Conservation (phyloP, 805 yeast species). For the Sugiyamaella valdiviana region DNA sequence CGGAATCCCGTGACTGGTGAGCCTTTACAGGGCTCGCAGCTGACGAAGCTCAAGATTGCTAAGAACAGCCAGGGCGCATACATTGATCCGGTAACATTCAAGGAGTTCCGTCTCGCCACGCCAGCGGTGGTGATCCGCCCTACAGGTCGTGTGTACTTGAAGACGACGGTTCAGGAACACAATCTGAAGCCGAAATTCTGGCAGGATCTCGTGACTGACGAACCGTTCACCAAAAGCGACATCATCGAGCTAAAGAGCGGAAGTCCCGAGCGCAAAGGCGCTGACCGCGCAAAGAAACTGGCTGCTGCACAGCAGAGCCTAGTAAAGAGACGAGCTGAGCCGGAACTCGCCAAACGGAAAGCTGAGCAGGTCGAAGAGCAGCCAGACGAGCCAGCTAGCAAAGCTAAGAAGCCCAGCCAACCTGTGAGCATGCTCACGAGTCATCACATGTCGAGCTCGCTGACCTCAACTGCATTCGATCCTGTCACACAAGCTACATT, state of each 20-base stretch:
- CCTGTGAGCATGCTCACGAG: slow-evolving; percentile 13
- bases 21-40: slow-evolving; percentile 16
- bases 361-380: background rate
- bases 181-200: slow-evolving; percentile 26
- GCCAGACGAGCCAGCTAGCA: background rate
- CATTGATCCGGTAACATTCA: slow-evolving; percentile 32
- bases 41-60: slow-evolving; percentile 24
- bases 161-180: slow-evolving; percentile 27
- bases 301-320: background rate
- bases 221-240: slow-evolving; percentile 26
- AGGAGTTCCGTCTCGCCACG: slow-evolving; percentile 25
- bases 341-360: background rate
- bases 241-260: slow-evolving; percentile 23
- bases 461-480: slow-evolving; percentile 29
- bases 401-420: background rate
- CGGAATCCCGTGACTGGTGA: slow-evolving; percentile 30
- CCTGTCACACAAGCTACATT: slow-evolving; percentile 24
- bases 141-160: slow-evolving; percentile 30
- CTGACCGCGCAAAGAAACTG: background rate
- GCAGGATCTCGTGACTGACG: slow-evolving; percentile 30
- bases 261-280: slow-evolving; percentile 2
- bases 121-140: slow-evolving; percentile 26
- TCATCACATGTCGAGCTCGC: slow-evolving; percentile 26
- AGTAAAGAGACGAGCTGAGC: background rate
- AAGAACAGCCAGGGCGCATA: slow-evolving; percentile 24